Evolutionary conservation across 257 asterid genomes (phyloP).

Genomic region (Gardenia jasminoides): DNA sequence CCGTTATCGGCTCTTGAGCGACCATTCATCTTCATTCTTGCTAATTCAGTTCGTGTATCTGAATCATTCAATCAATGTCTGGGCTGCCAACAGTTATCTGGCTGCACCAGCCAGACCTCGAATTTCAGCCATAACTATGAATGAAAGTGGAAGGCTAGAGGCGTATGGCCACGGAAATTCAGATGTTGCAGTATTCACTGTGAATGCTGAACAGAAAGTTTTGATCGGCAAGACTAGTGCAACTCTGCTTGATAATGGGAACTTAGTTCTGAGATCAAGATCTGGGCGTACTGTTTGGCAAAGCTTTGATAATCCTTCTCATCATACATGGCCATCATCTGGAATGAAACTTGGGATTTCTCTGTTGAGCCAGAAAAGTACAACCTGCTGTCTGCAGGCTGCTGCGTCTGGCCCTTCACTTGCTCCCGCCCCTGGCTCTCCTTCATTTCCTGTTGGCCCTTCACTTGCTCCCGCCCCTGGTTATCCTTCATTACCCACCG

Average conservation of each 20-base stretch:
- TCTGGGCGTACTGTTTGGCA: too few relatives aligned
- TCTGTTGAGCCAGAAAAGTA: background rate
- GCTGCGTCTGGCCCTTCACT: background rate
- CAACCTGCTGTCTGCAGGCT: too few relatives aligned
- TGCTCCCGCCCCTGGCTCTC: background rate
- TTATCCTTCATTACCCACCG: background rate
- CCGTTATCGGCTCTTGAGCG: background rate
- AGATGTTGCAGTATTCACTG: background rate
- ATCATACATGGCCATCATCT: background rate
- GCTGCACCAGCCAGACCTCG: background rate
- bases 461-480: background rate
- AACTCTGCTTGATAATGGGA: background rate
- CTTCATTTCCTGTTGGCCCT: background rate
- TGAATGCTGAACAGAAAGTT: background rate
- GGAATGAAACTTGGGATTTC: background rate
- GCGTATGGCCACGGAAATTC: background rate
- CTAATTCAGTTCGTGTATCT: background rate
- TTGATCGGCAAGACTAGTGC: background rate
- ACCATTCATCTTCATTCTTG: background rate
- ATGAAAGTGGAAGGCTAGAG: background rate
- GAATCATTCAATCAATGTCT: background rate
- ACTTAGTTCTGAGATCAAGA: background rate
- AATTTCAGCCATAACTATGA: background rate
- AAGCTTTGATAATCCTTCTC: background rate
- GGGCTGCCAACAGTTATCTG: background rate